Percentiles rank a stretch among this genome's conserved stretches.
Conservation (phyloP, 139 green algal genomes). For the Zygnema circumcarinatum region DNA sequence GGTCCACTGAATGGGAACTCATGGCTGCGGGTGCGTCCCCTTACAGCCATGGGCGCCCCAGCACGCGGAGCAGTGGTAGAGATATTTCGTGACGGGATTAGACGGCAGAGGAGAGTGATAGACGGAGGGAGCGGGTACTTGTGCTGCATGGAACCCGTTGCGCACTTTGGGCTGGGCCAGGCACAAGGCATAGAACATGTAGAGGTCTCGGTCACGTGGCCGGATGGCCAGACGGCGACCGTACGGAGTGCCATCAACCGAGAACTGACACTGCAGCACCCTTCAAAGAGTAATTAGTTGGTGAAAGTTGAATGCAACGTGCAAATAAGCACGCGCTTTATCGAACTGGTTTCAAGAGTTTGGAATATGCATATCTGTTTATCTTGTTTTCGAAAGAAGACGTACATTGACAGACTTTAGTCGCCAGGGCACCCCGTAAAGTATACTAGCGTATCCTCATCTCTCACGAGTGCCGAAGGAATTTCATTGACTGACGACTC, state of each 20-base stretch:
- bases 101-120: slow-evolving; percentile 21
- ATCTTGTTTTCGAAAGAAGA: too few relatives aligned
- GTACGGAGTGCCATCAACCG: not conserved
- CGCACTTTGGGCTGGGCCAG: slow-evolving; percentile 51
- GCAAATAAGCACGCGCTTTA: too few relatives aligned
- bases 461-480: too few relatives aligned
- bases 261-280: not conserved
- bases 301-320: too few relatives aligned
- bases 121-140: slow-evolving; percentile 51
- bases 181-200: not conserved
- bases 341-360: too few relatives aligned
- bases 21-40: slow-evolving; percentile 34
- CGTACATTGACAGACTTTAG: too few relatives aligned
- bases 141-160: slow-evolving; percentile 57
- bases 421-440: too few relatives aligned
- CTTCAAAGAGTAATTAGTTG: too few relatives aligned
- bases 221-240: slow-evolving; percentile 14
- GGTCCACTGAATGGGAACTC: slow-evolving; percentile 12
- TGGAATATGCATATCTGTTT: too few relatives aligned
- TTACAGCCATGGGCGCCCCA: slow-evolving; percentile 16
- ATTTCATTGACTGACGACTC: too few relatives aligned
- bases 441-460: too few relatives aligned
- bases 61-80: slow-evolving; percentile 33
- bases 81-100: not conserved
- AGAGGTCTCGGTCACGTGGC: slow-evolving; percentile 37